These are phyloP conservation scores for Aureoboletus auriporus DNA, from an alignment of 768 basidiomycete species.

Conservation along the genomic window DNA sequence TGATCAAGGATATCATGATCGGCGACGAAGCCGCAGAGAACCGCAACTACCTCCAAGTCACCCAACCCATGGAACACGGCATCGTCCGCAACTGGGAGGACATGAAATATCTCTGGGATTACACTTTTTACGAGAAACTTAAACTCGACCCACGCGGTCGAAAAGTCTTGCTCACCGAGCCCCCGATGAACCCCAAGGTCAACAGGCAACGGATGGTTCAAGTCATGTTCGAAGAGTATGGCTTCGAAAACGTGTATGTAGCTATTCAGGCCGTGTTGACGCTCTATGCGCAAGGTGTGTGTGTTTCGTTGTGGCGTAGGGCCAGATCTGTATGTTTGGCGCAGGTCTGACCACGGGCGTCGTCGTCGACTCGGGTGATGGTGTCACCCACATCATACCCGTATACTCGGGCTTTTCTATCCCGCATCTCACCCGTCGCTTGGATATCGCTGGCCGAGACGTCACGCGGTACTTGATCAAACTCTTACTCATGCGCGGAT, in stretches of 20 bases:
- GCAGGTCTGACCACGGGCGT: constrained; percentile 96
- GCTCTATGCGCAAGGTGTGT: constrained; percentile 94
- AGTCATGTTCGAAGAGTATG: constrained; percentile 99
- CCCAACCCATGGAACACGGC: constrained; percentile 99
- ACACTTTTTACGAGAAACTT: constrained; percentile 96
- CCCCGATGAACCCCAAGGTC: constrained; percentile 96
- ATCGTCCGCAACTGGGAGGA: constrained; percentile 99
- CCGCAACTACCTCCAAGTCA: constrained; percentile 93
- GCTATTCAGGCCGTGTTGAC: constrained; percentile 99
- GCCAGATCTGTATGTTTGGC: neutral
- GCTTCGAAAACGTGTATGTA: constrained; percentile 92
- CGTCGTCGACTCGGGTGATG: constrained; percentile 98
- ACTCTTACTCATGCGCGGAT: constrained; percentile 99
- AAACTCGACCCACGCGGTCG: constrained; percentile 79
- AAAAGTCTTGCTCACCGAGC: constrained; percentile 94
- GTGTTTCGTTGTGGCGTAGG: neutral
- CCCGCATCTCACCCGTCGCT: constrained; percentile 88
- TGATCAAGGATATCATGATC: constrained; percentile 97
- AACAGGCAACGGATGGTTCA: constrained; percentile 94
- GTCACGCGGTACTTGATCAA: constrained; percentile 99
- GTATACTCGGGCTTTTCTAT: constrained; percentile 97
- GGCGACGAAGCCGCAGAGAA: constrained; percentile 95
- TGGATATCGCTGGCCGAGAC: constrained; percentile 97
- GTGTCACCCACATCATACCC: constrained; percentile 98
- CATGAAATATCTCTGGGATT: constrained; percentile 98